Evolutionary conservation across 2,329 filamentous ascomycete genomes (phyloP).

Genomic region (Alternaria longipes): DNA sequence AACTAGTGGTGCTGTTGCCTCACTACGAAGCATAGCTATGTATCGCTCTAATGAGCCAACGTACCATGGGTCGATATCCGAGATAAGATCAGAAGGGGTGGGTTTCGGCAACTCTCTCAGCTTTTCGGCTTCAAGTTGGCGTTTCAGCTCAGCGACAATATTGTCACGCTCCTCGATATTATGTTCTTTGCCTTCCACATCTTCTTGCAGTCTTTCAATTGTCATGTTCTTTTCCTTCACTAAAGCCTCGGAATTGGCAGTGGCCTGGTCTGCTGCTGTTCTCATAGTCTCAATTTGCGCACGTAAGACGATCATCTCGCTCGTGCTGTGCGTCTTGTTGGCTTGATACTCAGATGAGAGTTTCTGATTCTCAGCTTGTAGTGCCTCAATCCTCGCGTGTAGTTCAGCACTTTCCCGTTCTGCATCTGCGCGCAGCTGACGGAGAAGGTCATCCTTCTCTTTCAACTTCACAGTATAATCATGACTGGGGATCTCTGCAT

Average conservation of each 20-base stretch:
- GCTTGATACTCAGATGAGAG: conserved; percentile 30
- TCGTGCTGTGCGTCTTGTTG: conserved; percentile 27
- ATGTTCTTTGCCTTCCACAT: conserved; percentile 40
- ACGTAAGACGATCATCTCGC: conserved; percentile 27
- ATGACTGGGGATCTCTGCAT: background rate
- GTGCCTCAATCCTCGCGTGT: conserved; percentile 14
- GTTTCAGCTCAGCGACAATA: conserved; percentile 10
- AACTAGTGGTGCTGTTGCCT: conserved; percentile 57
- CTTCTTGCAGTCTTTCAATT: conserved; percentile 46
- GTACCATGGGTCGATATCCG: conserved; percentile 66
- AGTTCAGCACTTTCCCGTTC: conserved; percentile 29
- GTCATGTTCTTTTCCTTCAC: conserved; percentile 40
- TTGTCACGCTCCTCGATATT: conserved; percentile 15
- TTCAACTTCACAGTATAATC: conserved; percentile 37
- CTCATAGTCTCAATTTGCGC: conserved; percentile 35
- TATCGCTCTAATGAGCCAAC: conserved; percentile 65
- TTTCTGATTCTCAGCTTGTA: conserved; percentile 23
- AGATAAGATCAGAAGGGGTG: conserved; percentile 52
- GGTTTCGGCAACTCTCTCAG: conserved; percentile 32
- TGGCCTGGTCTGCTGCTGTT: conserved; percentile 31
- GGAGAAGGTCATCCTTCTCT: conserved; percentile 41
- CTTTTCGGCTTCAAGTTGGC: conserved; percentile 35
- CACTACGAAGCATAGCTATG: conserved; percentile 63
- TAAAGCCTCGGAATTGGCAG: conserved; percentile 30
- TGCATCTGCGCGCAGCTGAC: conserved; percentile 31